Evolutionary conservation across 805 yeast species (phyloP).

Genomic region (Wickerhamomyces ciferrii): DNA sequence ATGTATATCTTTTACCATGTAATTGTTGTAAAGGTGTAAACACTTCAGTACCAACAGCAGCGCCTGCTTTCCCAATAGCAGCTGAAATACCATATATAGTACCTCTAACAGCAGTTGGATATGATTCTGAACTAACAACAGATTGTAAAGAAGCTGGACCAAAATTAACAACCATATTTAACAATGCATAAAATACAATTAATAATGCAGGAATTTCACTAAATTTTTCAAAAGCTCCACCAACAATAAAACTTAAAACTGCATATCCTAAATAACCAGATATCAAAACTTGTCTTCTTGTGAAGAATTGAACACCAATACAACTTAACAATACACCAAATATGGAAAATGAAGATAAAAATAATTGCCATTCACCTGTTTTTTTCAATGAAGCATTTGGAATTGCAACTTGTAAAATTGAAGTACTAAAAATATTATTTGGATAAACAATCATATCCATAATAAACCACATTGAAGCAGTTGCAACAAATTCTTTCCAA

Average conservation of each 20-base stretch:
- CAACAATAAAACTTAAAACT: conserved; percentile 40
- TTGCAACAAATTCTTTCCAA: conserved; percentile 46
- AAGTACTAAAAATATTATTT: conserved; percentile 50
- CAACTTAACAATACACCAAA: conserved; percentile 4
- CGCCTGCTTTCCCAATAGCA: conserved; percentile 48
- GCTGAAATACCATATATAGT: conserved; percentile 43
- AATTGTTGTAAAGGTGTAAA: conserved; percentile 40
- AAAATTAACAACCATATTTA: conserved; percentile 38
- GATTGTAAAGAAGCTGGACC: conserved; percentile 48
- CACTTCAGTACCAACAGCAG: conserved; percentile 43
- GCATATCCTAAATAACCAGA: conserved; percentile 21
- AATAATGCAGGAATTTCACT: conserved; percentile 27
- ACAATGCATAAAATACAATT: conserved; percentile 39
- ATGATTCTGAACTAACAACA: conserved; percentile 37
- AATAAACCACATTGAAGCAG: conserved; percentile 56
- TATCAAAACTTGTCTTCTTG: conserved; percentile 5
- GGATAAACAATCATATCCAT: conserved; percentile 65
- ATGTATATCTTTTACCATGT: conserved; percentile 41
- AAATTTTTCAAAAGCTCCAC: conserved; percentile 30
- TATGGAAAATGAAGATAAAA: conserved; percentile 5
- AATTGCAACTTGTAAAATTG: conserved; percentile 40
- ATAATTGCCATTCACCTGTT: conserved; percentile 10
- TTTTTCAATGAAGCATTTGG: conserved; percentile 19
- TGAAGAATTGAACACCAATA: conserved; percentile 1
- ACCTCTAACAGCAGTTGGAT: conserved; percentile 46